phyloP scores from a whole-genome alignment of 768 basidiomycete species.

The Mycena rosella region DNA sequence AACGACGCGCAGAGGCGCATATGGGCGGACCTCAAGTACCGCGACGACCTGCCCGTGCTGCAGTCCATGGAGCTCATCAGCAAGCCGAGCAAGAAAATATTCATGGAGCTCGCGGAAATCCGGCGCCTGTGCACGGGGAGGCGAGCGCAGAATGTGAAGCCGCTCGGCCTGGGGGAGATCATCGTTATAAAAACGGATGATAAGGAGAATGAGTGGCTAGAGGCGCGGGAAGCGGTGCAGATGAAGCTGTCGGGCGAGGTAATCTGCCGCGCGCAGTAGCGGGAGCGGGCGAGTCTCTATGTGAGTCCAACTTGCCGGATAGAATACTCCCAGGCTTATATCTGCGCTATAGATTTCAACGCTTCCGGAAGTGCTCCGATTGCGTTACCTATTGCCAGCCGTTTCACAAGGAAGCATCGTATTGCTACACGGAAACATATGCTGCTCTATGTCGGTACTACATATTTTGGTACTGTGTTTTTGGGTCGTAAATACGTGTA shows the following conservation, averaged over 20 bases:
- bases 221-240: constrained; percentile 92
- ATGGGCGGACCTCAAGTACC: constrained; percentile 96
- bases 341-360: neutral
- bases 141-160: constrained; percentile 83
- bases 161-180: constrained; percentile 93
- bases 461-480: neutral
- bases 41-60: constrained; percentile 90
- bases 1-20: constrained; percentile 81
- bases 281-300: constrained; percentile 12
- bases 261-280: constrained; percentile 78
- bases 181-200: constrained; percentile 83
- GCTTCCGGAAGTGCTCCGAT: constrained; percentile 34
- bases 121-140: constrained; percentile 84
- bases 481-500: constrained; percentile 18
- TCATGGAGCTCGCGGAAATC: constrained; percentile 82
- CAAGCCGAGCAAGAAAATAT: constrained; percentile 84
- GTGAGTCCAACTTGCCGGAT: constrained; percentile 4
- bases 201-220: constrained; percentile 86
- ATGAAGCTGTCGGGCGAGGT: constrained; percentile 87
- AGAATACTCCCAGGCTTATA: neutral
- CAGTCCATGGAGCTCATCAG: constrained; percentile 84
- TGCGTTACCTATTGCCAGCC: neutral
- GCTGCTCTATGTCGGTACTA: neutral
- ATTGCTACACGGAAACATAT: constrained; percentile 5
- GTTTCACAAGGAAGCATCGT: neutral